These are phyloP conservation scores for Phlebiopsis flavidoalba DNA, from an alignment of 768 basidiomycete species.

Conservation along the genomic window DNA sequence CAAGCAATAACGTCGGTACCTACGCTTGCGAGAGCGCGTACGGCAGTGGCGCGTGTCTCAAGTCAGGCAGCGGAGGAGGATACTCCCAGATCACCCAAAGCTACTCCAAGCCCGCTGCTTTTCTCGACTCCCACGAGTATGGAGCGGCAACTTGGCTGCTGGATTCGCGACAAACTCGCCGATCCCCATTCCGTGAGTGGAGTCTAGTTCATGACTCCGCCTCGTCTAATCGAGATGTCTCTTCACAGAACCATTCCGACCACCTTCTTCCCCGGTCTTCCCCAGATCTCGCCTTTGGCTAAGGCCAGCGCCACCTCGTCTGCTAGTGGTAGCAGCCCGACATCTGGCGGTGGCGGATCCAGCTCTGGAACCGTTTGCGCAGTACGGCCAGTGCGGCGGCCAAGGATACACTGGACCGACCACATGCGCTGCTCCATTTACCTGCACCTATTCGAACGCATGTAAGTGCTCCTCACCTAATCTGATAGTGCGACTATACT, in stretches of 20 bases:
- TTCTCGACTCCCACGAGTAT: constrained; percentile 24
- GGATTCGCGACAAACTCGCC: constrained; percentile 21
- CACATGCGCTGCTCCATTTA: constrained; percentile 7
- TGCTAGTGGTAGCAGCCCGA: background rate
- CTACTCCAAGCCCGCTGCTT: constrained; percentile 21
- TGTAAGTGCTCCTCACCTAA: background rate
- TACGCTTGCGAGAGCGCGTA: constrained; percentile 27
- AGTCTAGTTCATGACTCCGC: background rate
- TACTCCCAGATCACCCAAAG: constrained; percentile 20
- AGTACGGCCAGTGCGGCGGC: constrained; percentile 21
- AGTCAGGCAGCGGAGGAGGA: constrained; percentile 17
- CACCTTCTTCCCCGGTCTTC: constrained; percentile 21
- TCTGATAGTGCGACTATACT: background rate
- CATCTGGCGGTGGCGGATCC: background rate
- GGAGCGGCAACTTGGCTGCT: constrained; percentile 17
- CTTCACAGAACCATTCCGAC: constrained; percentile 20
- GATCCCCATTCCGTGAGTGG: constrained; percentile 22
- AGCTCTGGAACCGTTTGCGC: constrained; percentile 10
- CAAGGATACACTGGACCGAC: constrained; percentile 10
- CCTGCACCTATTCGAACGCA: constrained; percentile 6
- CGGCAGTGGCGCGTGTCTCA: constrained; percentile 23
- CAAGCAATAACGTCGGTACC: constrained; percentile 19
- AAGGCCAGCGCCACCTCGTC: constrained; percentile 10
- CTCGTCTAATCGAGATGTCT: background rate
- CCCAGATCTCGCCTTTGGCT: constrained; percentile 21